phyloP scores from a whole-genome alignment of 345 rosid species.

The Heritiera fomes region DNA sequence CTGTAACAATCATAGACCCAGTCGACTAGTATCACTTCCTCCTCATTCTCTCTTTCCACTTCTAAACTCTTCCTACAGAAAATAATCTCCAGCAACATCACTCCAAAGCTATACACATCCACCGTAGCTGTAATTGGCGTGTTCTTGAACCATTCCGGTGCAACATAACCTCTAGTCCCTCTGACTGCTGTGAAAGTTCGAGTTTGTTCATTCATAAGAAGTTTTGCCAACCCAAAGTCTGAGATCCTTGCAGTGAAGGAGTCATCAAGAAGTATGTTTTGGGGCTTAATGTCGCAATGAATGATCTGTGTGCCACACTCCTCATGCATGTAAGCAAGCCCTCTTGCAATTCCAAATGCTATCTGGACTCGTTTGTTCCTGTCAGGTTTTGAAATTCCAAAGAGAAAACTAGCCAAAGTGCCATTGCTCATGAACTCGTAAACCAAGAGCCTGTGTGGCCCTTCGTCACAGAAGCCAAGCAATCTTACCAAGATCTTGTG shows the following conservation, averaged over 20 bases:
- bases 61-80: constrained; percentile 22
- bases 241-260: constrained; percentile 38
- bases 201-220: constrained; percentile 41
- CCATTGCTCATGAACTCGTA: constrained; percentile 51
- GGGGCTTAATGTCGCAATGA: constrained; percentile 52
- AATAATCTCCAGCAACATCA: constrained; percentile 25
- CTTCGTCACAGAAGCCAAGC: constrained; percentile 46
- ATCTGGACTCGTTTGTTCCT: constrained; percentile 42
- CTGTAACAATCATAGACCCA: constrained; percentile 28
- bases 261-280: constrained; percentile 44
- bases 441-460: constrained; percentile 38
- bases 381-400: constrained; percentile 28
- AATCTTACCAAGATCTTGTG: constrained; percentile 45
- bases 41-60: constrained; percentile 15
- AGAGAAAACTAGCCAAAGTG: constrained; percentile 40
- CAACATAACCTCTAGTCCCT: constrained; percentile 50
- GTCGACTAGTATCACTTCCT: constrained; percentile 19
- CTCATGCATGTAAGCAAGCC: constrained; percentile 44
- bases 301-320: constrained; percentile 47
- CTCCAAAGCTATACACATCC: constrained; percentile 29
- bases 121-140: constrained; percentile 25
- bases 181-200: constrained; percentile 41
- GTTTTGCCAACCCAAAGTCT: constrained; percentile 36
- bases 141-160: constrained; percentile 46
- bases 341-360: constrained; percentile 44